These are phyloP conservation scores for Vicia sativa DNA, from an alignment of 306 rosid genomes.

Conservation along the genomic window DNA sequence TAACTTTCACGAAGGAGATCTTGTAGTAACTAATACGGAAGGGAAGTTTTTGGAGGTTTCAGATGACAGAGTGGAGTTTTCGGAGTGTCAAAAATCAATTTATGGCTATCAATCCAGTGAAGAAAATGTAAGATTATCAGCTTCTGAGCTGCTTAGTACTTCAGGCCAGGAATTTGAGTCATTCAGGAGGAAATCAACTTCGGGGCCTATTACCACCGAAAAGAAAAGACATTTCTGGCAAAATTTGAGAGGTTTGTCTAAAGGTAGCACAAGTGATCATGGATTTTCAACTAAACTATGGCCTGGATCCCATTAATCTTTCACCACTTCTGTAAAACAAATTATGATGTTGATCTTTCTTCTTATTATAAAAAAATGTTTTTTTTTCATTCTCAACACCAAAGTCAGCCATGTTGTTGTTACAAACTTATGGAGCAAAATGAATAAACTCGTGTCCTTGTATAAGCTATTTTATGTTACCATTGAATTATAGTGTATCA, in stretches of 20 bases:
- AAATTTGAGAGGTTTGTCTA: slow-evolving; percentile 62
- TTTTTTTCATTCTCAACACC: slow-evolving; percentile 14
- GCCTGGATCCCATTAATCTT: slow-evolving; percentile 55
- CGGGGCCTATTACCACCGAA: slow-evolving; percentile 65
- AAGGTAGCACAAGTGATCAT: slow-evolving; percentile 82
- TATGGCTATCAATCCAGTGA: slow-evolving; percentile 46
- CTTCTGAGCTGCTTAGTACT: slow-evolving; percentile 55
- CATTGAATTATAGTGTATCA: slow-evolving; percentile 16
- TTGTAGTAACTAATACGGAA: slow-evolving; percentile 40
- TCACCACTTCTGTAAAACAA: not conserved
- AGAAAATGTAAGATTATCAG: slow-evolving; percentile 49
- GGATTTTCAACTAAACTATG: slow-evolving; percentile 59
- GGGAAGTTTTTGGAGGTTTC: slow-evolving; percentile 36
- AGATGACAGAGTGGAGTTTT: slow-evolving; percentile 31
- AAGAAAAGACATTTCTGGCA: slow-evolving; percentile 69
- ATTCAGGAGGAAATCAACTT: slow-evolving; percentile 67
- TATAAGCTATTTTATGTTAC: slow-evolving; percentile 19
- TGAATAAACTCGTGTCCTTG: slow-evolving; percentile 17
- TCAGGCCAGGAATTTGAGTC: slow-evolving; percentile 62
- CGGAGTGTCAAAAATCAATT: slow-evolving; percentile 30
- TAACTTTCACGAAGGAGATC: slow-evolving; percentile 52
- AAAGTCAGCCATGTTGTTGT: not conserved
- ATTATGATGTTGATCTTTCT: slow-evolving; percentile 23
- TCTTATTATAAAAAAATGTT: not conserved
- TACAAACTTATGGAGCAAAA: slow-evolving; percentile 9